Percentiles rank a stretch among this genome's conserved stretches.
These are phyloP conservation scores for Trifolium dubium DNA, from an alignment of 306 rosid genomes.

Conservation along the genomic window DNA sequence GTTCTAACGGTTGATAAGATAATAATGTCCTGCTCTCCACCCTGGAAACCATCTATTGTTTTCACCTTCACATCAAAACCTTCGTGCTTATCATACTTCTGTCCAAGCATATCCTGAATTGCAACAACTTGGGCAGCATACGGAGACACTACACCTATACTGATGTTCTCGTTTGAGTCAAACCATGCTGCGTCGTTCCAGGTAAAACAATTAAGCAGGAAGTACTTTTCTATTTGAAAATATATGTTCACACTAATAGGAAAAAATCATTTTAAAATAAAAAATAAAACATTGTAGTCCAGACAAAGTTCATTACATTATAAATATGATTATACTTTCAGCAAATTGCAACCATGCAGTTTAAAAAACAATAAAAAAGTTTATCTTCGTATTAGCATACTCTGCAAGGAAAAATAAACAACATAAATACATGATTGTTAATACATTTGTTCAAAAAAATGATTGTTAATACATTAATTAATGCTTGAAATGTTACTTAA, in stretches of 20 bases:
- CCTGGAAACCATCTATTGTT: constrained; percentile 80
- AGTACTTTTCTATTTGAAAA: constrained; percentile 2
- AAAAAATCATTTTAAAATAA: background rate
- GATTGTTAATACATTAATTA: background rate
- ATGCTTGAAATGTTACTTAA: background rate
- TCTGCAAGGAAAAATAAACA: background rate
- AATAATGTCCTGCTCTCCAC: constrained; percentile 76
- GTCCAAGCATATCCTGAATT: constrained; percentile 55
- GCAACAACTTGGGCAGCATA: constrained; percentile 76
- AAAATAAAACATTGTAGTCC: background rate
- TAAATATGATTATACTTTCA: background rate
- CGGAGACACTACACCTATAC: constrained; percentile 76
- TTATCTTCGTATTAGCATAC: background rate
- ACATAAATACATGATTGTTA: background rate
- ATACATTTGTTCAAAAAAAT: too few species aligned
- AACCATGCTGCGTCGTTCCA: constrained; percentile 51
- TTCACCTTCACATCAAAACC: constrained; percentile 71
- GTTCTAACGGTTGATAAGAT: constrained; percentile 74
- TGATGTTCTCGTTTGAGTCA: constrained; percentile 44
- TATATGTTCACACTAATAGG: background rate
- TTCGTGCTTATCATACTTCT: constrained; percentile 41
- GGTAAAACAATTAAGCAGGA: background rate
- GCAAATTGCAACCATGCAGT: background rate
- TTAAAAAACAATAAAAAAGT: background rate
- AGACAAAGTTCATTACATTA: background rate